A percentile compares a stretch with the other conserved stretches of the same genome.
phyloP scores from a whole-genome alignment of 805 yeast species.

The Danielozyma ontarioensis region DNA sequence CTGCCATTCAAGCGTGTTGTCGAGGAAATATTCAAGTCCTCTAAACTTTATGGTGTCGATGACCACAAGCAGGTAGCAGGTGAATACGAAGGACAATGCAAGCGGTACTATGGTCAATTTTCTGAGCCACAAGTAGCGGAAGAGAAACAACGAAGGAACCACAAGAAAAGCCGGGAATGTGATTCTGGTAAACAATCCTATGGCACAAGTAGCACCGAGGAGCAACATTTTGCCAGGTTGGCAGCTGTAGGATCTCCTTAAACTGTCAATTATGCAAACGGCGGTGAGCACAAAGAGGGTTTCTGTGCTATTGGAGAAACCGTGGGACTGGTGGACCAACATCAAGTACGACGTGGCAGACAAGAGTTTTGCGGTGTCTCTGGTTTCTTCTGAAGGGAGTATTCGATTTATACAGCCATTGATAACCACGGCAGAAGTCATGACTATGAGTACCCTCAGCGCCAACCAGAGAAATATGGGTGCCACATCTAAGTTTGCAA shows the following conservation, averaged over 20 bases:
- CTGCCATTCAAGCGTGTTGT: constrained; percentile 8
- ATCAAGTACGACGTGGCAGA: constrained; percentile 63
- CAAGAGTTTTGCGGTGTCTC: constrained; percentile 44
- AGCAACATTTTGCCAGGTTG: constrained; percentile 7
- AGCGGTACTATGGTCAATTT: constrained; percentile 21
- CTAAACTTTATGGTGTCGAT: constrained; percentile 51
- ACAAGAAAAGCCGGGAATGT: constrained; percentile 75
- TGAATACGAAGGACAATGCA: constrained; percentile 23
- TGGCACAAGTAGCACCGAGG: constrained; percentile 47
- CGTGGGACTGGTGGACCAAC: constrained; percentile 75
- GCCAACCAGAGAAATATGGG: constrained; percentile 52
- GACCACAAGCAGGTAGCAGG: constrained; percentile 34
- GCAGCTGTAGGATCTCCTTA: constrained; percentile 14
- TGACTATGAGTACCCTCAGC: constrained; percentile 46
- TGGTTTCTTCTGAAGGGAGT: constrained; percentile 45
- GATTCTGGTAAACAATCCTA: constrained; percentile 81
- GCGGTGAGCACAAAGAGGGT: constrained; percentile 49
- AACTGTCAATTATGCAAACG: constrained; percentile 45
- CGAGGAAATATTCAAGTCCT: constrained; percentile 3
- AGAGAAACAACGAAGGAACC: constrained; percentile 50
- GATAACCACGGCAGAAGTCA: constrained; percentile 29
- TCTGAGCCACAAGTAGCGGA: constrained; percentile 37
- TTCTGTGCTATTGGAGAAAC: constrained; percentile 86
- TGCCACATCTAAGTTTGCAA: constrained; percentile 30
- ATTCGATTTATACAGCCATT: constrained; percentile 43